These are phyloP conservation scores for Plasmopara viticola DNA, from an alignment of 352 stramenopile species.

Conservation along the genomic window DNA sequence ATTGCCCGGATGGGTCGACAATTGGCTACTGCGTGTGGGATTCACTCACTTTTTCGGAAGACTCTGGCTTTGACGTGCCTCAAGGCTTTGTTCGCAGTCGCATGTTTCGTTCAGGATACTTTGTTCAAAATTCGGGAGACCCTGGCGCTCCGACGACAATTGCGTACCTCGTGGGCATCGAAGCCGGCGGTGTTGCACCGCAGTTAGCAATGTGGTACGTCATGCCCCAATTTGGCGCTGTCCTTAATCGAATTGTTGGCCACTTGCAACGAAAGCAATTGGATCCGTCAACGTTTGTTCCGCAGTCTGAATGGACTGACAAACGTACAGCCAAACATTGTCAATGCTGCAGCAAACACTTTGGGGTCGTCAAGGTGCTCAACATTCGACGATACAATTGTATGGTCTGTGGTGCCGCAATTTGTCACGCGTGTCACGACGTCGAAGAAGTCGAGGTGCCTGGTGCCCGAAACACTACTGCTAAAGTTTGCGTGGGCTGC, in stretches of 20 bases:
- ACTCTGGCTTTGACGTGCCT: constrained; percentile 30
- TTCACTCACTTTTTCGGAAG: constrained; percentile 31
- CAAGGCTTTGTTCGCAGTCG: constrained; percentile 30
- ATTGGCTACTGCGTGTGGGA: constrained; percentile 43
- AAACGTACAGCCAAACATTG: constrained; percentile 24
- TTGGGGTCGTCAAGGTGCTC: constrained; percentile 20
- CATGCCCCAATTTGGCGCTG: constrained; percentile 30
- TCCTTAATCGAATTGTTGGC: constrained; percentile 24
- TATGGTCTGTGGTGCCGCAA: constrained; percentile 35
- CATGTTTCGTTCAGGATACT: constrained; percentile 36
- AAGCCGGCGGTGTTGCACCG: constrained; percentile 25
- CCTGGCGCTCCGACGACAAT: constrained; percentile 22
- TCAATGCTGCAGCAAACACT: constrained; percentile 38
- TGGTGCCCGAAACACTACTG: constrained; percentile 22
- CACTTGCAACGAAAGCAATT: constrained; percentile 23
- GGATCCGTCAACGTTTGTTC: constrained; percentile 23
- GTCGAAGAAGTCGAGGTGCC: constrained; percentile 29
- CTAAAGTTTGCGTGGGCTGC: constrained; percentile 25
- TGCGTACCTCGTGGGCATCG: constrained; percentile 32
- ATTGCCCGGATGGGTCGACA: constrained; percentile 28
- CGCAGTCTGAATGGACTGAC: constrained; percentile 26
- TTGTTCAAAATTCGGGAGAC: constrained; percentile 29
- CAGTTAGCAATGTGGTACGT: constrained; percentile 24
- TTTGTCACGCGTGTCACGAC: constrained; percentile 36
- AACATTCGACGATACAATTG: constrained; percentile 37